Conservation (phyloP, 2,329 filamentous ascomycete species). For the Epichloe gansuensis region DNA sequence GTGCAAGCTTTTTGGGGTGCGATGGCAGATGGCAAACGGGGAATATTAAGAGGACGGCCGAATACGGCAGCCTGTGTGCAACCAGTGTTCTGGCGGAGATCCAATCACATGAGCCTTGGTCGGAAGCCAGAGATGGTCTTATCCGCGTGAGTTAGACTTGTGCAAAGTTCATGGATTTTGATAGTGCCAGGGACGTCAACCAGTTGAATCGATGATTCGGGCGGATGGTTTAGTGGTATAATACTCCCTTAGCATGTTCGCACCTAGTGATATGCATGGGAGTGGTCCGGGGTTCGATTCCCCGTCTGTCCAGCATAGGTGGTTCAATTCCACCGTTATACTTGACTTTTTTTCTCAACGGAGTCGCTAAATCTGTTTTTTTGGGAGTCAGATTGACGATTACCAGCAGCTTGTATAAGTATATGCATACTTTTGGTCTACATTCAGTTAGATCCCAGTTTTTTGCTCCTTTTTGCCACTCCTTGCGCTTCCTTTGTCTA, state of each 20-base stretch:
- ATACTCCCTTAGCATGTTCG: slow-evolving; percentile 6
- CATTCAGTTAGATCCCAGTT: too few species aligned
- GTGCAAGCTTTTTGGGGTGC: slow-evolving; percentile 1
- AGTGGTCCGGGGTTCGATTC: slow-evolving; percentile 14
- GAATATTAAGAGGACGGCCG: not conserved
- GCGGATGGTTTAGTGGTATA: slow-evolving; percentile 8
- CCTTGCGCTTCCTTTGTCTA: too few species aligned
- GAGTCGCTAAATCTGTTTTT: too few species aligned
- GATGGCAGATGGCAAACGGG: not conserved
- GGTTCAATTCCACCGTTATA: not conserved
- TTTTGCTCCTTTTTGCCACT: too few species aligned
- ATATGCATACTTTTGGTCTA: too few species aligned
- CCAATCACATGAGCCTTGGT: slow-evolving; percentile 3
- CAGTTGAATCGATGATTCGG: not conserved
- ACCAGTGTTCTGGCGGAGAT: not conserved
- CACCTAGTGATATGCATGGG: not conserved
- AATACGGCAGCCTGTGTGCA: not conserved
- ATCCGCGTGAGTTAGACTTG: not conserved
- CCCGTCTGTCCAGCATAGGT: slow-evolving; percentile 8
- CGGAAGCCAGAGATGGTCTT: not conserved
- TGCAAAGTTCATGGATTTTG: rapidly evolving
- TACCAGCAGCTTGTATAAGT: too few species aligned
- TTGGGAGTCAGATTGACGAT: too few species aligned
- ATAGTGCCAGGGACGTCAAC: rapidly evolving
- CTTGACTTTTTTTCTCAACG: not conserved